Base-by-base conservation (phyloP, 352 stramenopile genomes). In the Thalassiosira mediterranea region DNA sequence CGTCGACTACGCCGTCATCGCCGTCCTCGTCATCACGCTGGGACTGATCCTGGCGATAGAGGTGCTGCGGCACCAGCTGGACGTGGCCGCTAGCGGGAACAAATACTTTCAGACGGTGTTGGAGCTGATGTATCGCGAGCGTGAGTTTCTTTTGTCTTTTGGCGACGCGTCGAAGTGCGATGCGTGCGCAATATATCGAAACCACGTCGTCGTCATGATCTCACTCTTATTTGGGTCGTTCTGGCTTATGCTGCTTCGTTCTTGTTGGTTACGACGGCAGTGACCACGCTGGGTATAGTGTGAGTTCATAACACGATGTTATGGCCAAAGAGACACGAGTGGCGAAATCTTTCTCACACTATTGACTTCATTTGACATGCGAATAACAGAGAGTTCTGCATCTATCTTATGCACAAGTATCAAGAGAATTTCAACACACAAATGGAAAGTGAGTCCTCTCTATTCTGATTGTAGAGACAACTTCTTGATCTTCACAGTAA, bases 231-330 rank as follows among this genome's bases (percentile, higher is more conserved):
- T 8, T 56, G 8, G 19, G n/a, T n/a, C n/a, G n/a, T n/a, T n/a
- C n/a, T n/a, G 7, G 10, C 8, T 31, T 11, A 10, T 54, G 15
- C 19, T 44, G 8, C 51, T 69, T 42, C 49, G 46, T 31, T 61
- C 17, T 48, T 52, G 17, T 44, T 44, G 8, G 3, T 64, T 19
- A 10, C 32, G 53, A 53, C 13, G 42, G n/a, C n/a, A 89, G 79
- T 92, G 51, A 75, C 87, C 21, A 92, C 84, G 10, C 80, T 92
- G 11, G 87, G 87, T 48, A 82, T 92, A 26, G 87, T 92, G 57
- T 76, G 64, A 81, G 65, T 71, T 40, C 32, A 25, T n/a, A 17
- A 11, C 17, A 13, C 7, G 8, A 10, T 54, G 15, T 8, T 26
- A 10, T 54, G n/a, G n/a, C n/a, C n/a, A n/a, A n/a, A n/a, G n/a